phyloP scores from a whole-genome alignment of 768 basidiomycete genomes.

The Collybiopsis luxurians region DNA sequence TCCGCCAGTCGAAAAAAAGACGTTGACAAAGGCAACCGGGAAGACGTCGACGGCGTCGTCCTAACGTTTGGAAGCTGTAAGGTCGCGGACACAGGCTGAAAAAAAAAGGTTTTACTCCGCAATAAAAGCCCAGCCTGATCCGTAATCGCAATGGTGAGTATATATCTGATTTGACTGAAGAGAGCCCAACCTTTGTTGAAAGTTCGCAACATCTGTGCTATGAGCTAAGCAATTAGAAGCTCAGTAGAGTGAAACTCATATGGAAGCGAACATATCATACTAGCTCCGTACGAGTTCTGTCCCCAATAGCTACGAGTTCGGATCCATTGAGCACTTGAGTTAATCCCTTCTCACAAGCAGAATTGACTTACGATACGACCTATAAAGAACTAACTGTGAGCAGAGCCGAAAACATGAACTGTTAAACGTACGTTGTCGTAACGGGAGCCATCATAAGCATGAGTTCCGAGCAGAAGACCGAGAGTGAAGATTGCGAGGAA shows the following conservation, averaged over 20 bases:
- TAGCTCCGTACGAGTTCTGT: conserved; percentile 72
- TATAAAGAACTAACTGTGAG: neutral
- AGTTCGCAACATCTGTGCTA: conserved; percentile 45
- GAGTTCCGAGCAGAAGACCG: conserved; percentile 11
- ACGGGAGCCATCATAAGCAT: conserved; percentile 53
- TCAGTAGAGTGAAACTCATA: too few relatives aligned
- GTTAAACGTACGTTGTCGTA: conserved; percentile 56
- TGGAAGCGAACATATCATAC: too few relatives aligned
- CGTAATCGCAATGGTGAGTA: neutral
- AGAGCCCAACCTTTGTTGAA: conserved; percentile 43
- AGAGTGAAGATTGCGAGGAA: conserved; percentile 15
- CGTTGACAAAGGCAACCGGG: conserved; percentile 66
- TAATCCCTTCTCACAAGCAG: neutral
- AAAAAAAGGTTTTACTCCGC: neutral
- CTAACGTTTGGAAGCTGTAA: conserved; percentile 22
- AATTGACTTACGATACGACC: conserved; percentile 4
- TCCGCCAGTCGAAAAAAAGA: conserved; percentile 62
- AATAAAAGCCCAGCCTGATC: conserved; percentile 1
- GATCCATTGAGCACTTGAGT: neutral
- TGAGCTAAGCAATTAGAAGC: too few relatives aligned
- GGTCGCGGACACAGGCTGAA: neutral
- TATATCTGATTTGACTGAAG: conserved; percentile 53
- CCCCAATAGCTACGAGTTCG: conserved; percentile 62
- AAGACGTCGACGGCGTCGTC: conserved; percentile 68
- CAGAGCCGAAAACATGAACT: neutral